Percentiles rank a stretch among this genome's conserved stretches.
phyloP scores from a whole-genome alignment of 306 rosid species.

The Ormosia semicastrata region DNA sequence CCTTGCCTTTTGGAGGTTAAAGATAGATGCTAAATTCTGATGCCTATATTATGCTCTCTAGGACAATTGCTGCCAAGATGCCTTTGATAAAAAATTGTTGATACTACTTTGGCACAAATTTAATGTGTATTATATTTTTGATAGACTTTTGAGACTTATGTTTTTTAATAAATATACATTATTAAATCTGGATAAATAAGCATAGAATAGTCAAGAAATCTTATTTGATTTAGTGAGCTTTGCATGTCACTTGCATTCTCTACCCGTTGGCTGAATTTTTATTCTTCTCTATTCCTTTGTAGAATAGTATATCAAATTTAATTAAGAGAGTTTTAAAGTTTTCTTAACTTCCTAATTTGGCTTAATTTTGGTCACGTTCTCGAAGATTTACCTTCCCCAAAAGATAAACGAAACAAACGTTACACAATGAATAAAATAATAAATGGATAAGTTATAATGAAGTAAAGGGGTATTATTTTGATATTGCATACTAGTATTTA shows the following conservation, averaged over 20 bases:
- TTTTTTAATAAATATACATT: neutral
- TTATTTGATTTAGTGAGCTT: neutral
- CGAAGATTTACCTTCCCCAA: neutral
- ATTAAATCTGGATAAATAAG: neutral
- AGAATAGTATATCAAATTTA: neutral
- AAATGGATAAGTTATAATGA: neutral
- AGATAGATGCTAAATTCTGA: neutral
- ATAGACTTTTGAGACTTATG: neutral
- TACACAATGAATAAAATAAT: neutral
- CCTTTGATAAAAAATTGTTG: neutral
- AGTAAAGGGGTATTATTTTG: neutral
- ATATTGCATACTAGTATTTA: neutral
- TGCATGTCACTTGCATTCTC: neutral
- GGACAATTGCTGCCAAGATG: neutral
- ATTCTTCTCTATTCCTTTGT: neutral
- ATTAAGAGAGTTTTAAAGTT: neutral
- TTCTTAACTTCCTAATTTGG: neutral
- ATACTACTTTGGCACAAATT: neutral
- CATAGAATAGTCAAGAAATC: neutral
- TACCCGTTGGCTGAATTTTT: neutral
- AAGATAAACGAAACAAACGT: neutral
- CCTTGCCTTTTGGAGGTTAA: neutral
- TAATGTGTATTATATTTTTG: neutral
- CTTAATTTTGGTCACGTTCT: neutral
- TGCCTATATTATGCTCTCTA: neutral